Percentiles rank a stretch among this genome's conserved stretches.
These are phyloP conservation scores for Endocalyx cinctus DNA, from an alignment of 2,329 filamentous ascomycete genomes.

Conservation along the genomic window DNA sequence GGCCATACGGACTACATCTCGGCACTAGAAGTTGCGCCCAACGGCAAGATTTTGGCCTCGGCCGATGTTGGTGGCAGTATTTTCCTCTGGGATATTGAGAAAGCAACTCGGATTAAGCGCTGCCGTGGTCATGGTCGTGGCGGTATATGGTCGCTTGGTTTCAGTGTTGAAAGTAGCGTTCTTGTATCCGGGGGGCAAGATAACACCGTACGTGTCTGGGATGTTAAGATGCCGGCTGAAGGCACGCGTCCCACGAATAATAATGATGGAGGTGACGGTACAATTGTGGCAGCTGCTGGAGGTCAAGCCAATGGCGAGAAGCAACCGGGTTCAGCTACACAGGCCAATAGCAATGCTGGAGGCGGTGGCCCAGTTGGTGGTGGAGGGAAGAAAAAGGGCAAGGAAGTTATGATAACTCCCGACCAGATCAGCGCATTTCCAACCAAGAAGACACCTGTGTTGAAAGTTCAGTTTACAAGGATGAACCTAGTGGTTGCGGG, in stretches of 20 bases:
- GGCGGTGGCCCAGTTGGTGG: no score
- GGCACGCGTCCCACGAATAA: constrained; percentile 37
- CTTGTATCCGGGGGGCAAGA: constrained; percentile 89
- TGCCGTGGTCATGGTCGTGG: constrained; percentile 92
- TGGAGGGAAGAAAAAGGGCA: constrained; percentile 68
- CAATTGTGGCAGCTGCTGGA: constrained; percentile 39
- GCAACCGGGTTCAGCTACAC: constrained; percentile 23
- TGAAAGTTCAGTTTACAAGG: constrained; percentile 87
- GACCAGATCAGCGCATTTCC: constrained; percentile 94
- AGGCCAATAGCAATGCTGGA: constrained; percentile 25
- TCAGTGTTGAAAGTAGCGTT: constrained; percentile 87
- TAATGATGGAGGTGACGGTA: constrained; percentile 30
- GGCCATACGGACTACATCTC: constrained; percentile 88
- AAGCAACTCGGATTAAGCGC: constrained; percentile 80
- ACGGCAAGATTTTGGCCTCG: constrained; percentile 85
- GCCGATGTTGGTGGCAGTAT: constrained; percentile 87
- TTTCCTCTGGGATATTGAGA: constrained; percentile 89
- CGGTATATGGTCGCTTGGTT: constrained; percentile 88
- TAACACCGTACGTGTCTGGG: constrained; percentile 91
- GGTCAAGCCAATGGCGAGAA: constrained; percentile 38
- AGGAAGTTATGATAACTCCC: constrained; percentile 83
- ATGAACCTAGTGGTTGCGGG: constrained; percentile 93
- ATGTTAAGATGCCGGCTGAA: constrained; percentile 70
- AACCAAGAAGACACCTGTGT: constrained; percentile 93
- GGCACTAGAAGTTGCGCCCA: constrained; percentile 77